Evolutionary conservation across 139 green algal genomes (phyloP).

Genomic region (Yamagishiella unicocca): DNA sequence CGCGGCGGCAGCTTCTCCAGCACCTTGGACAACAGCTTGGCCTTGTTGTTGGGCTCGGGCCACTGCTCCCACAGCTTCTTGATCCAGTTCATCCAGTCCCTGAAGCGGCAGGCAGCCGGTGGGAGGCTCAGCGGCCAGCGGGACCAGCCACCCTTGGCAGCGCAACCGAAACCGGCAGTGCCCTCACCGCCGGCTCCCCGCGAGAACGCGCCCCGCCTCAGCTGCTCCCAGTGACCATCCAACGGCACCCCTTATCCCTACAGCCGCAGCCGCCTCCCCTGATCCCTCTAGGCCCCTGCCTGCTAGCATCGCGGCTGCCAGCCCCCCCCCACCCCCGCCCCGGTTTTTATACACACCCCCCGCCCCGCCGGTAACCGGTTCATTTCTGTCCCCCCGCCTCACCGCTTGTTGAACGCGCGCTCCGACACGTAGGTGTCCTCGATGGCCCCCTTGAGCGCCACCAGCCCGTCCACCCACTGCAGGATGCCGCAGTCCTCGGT

Average conservation of each 20-base stretch:
- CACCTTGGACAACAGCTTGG: slow-evolving; percentile 61
- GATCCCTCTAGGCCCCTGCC: too few species aligned
- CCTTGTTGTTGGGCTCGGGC: slow-evolving; percentile 9
- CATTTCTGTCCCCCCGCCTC: neutral
- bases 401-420: slow-evolving; percentile 53
- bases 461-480: slow-evolving; percentile 70
- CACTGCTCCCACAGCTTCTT: slow-evolving; percentile 15
- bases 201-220: too few species aligned
- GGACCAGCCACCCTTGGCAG: neutral
- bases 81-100: neutral
- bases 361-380: too few species aligned
- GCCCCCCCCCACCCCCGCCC: slow-evolving; percentile 1
- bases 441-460: slow-evolving; percentile 63
- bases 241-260: too few species aligned
- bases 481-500: slow-evolving; percentile 95
- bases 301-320: too few species aligned
- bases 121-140: neutral
- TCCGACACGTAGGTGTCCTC: slow-evolving; percentile 76
- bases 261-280: too few species aligned
- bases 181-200: too few species aligned
- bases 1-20: slow-evolving; percentile 83
- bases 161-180: too few species aligned
- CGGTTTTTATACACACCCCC: too few species aligned
- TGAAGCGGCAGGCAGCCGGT: neutral
- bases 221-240: too few species aligned